Evolutionary conservation across 2,329 filamentous ascomycete species (phyloP).

Genomic region (Nemania sp.): DNA sequence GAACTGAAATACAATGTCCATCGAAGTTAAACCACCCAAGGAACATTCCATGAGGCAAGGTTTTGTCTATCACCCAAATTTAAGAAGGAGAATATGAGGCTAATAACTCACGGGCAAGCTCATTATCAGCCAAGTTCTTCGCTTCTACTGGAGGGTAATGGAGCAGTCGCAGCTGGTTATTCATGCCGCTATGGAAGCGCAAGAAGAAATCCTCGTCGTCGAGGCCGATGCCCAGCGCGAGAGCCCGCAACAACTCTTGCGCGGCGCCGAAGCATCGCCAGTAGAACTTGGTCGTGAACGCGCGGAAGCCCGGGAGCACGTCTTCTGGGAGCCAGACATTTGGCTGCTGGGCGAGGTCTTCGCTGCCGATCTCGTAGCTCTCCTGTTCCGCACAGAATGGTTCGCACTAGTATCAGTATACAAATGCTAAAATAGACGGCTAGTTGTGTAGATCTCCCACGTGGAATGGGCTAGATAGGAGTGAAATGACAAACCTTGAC

Average conservation of each 20-base stretch:
- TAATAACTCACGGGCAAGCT: conserved; percentile 43
- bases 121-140: conserved; percentile 46
- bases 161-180: conserved; percentile 63
- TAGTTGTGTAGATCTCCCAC: not conserved
- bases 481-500: conserved; percentile 48
- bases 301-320: conserved; percentile 49
- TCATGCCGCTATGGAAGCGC: conserved; percentile 55
- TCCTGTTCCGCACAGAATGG: conserved; percentile 42
- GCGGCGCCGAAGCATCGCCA: conserved; percentile 49
- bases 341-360: conserved; percentile 47
- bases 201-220: conserved; percentile 50
- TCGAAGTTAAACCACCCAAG: too few relatives aligned
- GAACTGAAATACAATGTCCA: too few relatives aligned
- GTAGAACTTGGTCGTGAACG: conserved; percentile 54
- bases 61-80: not conserved
- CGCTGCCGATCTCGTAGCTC: conserved; percentile 56
- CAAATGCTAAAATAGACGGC: too few relatives aligned
- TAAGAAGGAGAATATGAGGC: not conserved
- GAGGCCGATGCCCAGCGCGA: conserved; percentile 52
- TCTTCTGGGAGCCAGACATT: conserved; percentile 54
- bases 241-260: conserved; percentile 47
- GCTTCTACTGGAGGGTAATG: conserved; percentile 58
- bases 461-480: not conserved
- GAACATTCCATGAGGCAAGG: too few relatives aligned
- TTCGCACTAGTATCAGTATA: not conserved